Evolutionary conservation across 768 basidiomycete genomes (phyloP), one percentile per base, ranked within the genome.

Genomic region (Mycena indigotica): DNA sequence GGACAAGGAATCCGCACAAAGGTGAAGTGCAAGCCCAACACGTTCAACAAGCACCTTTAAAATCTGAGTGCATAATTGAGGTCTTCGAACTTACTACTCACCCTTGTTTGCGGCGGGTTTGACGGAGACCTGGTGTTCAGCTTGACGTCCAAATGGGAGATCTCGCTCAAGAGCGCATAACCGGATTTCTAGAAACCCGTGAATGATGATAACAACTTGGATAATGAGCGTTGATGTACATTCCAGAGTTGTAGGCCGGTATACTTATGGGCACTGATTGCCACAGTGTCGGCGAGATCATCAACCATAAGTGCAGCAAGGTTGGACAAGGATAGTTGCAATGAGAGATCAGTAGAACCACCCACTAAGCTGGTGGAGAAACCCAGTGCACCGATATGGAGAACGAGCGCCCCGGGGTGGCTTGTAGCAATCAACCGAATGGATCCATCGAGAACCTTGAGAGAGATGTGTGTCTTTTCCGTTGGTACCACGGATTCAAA

Each of bases 401-500:
- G 51, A 4, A 91, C 80, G n/a, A 90, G 60, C 2, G 85, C 83
- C 17, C 93, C 91, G 2, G 80, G 76, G 63, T 87, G 74, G 0
- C 68, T 80, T 1, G 83, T 81, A 1, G 88, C 81, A 21, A 83
- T 74, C 1, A 83, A 57, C 50, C 86, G 84, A 12, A 91, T 64
- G 0, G 91, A 89, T 10, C 85, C 82, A 64, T 95, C 88, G 17
- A 75, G 57, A 21, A 94, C 65, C 60, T 80, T 82, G 29, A 95
- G 58, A n/a, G 79, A 75, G 24, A 98, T 72, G 12, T 78, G 76
- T 5, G 94, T 98, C 40, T 88, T 75, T 69, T 98, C 97, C 54
- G 81, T 93, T 1, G 97, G 97, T 16, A 94, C 84, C 13, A 97
- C 94, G 23, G 93, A 82, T 70, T 95, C 95, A 67, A 99, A 99